Evolutionary conservation across 495 filamentous ascomycete genomes (phyloP).

Genomic region (Rhypophila decipiens): DNA sequence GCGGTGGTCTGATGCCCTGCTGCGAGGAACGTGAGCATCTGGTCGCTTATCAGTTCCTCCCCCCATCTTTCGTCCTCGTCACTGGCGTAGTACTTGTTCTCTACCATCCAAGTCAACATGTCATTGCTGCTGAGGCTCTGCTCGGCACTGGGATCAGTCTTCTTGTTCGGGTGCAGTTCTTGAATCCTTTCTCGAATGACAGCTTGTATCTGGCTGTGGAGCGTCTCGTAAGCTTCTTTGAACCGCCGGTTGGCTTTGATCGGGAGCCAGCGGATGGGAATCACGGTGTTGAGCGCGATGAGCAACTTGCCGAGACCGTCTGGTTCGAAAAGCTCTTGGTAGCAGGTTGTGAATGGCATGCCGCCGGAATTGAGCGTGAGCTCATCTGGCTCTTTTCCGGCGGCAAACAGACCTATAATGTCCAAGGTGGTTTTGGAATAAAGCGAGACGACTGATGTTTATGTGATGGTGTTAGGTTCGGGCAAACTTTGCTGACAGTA

Average conservation of each 20-base stretch:
- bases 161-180: conserved; percentile 1
- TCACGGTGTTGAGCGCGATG: conserved; percentile 12
- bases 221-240: conserved; percentile 15
- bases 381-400: conserved; percentile 60
- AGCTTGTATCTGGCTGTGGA: conserved; percentile 23
- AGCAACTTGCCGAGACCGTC: conserved; percentile 17
- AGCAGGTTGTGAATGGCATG: conserved; percentile 8
- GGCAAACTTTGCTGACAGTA: too few relatives aligned
- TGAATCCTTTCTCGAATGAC: conserved; percentile 45
- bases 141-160: neutral
- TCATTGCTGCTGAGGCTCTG: conserved; percentile 1
- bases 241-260: conserved; percentile 17
- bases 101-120: conserved; percentile 17
- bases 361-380: conserved; percentile 18
- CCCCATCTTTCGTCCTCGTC: conserved; percentile 4
- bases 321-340: conserved; percentile 19
- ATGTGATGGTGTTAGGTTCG: conserved; percentile 22
- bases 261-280: conserved; percentile 23
- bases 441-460: neutral
- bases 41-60: conserved; percentile 15
- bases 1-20: conserved; percentile 25
- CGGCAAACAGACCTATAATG: conserved; percentile 60
- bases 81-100: conserved; percentile 4
- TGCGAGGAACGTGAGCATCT: conserved; percentile 5
- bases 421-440: conserved; percentile 49